Evolutionary conservation across 495 filamentous ascomycete genomes (phyloP).

Genomic region (Cairneyella variabilis): DNA sequence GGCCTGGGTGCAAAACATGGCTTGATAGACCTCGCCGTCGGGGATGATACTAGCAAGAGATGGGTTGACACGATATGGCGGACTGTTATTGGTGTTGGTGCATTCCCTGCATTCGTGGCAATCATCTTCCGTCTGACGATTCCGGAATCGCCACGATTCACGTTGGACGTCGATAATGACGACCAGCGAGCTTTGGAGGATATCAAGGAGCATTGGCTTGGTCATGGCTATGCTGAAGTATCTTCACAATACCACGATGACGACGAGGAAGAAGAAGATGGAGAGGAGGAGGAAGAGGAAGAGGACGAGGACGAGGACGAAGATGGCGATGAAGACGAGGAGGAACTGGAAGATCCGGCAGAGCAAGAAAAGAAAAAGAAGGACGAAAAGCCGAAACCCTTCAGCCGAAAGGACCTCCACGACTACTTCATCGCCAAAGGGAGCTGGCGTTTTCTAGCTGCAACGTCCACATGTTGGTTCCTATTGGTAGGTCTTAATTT

Average conservation of each 20-base stretch:
- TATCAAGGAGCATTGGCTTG: not conserved
- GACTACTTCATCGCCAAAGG: conserved; percentile 41
- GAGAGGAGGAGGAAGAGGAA: not conserved
- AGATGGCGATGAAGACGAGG: not conserved
- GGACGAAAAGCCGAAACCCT: conserved; percentile 1
- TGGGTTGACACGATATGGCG: conserved; percentile 52
- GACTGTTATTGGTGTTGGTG: conserved; percentile 56
- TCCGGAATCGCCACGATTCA: conserved; percentile 55
- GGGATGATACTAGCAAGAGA: conserved; percentile 36
- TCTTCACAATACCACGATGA: not conserved
- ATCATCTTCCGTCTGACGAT: conserved; percentile 56
- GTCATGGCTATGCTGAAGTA: not conserved
- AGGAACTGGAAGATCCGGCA: too few relatives aligned
- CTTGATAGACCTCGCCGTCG: conserved; percentile 5
- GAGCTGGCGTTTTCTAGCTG: conserved; percentile 41
- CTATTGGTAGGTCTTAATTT: too few relatives aligned
- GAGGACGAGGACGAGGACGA: not conserved
- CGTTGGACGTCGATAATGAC: conserved; percentile 11
- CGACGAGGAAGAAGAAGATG: not conserved
- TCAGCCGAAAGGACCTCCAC: conserved; percentile 5
- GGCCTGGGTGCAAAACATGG: conserved; percentile 39
- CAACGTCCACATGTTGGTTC: conserved; percentile 65
- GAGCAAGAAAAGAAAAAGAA: too few relatives aligned
- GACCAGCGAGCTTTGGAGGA: conserved; percentile 2
- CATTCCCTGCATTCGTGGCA: conserved; percentile 55